Evolutionary conservation across 1,284 basidiomycete genomes (phyloP).

Genomic region (Marasmius tenuissimus): DNA sequence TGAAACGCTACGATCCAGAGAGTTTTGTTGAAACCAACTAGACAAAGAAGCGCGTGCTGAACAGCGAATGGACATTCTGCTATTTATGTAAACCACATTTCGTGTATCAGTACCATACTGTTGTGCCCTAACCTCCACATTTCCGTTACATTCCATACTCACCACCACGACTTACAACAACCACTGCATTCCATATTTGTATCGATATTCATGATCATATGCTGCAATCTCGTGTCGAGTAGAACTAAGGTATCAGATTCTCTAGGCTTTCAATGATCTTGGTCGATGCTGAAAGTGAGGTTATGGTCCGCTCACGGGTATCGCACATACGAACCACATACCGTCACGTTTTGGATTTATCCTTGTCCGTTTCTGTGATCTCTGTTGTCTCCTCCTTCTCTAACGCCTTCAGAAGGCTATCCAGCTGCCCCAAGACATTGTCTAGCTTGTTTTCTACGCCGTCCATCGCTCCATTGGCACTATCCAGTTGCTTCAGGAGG

Average conservation of each 20-base stretch:
- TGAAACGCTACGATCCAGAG: constrained; percentile 52
- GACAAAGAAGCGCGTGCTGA: background rate
- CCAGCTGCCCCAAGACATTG: constrained; percentile 53
- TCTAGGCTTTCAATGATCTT: too few relatives aligned
- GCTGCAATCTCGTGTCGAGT: too few relatives aligned
- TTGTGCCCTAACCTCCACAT: too few relatives aligned
- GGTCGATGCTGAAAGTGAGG: too few relatives aligned
- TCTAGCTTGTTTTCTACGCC: constrained; percentile 61
- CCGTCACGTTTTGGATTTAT: background rate
- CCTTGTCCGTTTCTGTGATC: background rate
- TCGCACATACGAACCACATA: too few relatives aligned
- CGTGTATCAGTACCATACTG: too few relatives aligned
- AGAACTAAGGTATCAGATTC: too few relatives aligned
- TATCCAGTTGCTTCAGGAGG: constrained; percentile 50
- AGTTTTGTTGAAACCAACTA: background rate
- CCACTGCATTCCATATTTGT: too few relatives aligned
- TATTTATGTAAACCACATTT: background rate
- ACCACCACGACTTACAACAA: too few relatives aligned
- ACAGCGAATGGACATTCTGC: background rate
- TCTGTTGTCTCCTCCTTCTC: constrained; percentile 22
- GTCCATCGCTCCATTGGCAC: constrained; percentile 52
- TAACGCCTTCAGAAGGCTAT: constrained; percentile 48
- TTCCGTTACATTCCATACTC: too few relatives aligned
- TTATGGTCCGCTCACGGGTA: too few relatives aligned
- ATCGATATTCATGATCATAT: too few relatives aligned